These are phyloP conservation scores for Tricholoma flavovirens DNA, from an alignment of 768 basidiomycete genomes.

Conservation along the genomic window DNA sequence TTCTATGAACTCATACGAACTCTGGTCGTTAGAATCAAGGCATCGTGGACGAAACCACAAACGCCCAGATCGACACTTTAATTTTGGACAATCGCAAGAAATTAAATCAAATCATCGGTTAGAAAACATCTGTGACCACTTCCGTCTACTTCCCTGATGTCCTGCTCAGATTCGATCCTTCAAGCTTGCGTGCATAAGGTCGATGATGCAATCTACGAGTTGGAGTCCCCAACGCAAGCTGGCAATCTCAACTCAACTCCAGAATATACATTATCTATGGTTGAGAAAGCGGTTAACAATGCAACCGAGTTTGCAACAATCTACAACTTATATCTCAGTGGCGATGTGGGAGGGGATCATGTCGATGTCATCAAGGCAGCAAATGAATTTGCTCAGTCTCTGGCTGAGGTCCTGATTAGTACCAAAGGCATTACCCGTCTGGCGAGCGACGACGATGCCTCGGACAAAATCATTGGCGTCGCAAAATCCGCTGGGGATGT, in stretches of 20 bases:
- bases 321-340: conserved; percentile 85
- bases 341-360: conserved; percentile 86
- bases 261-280: conserved; percentile 96
- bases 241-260: conserved; percentile 98
- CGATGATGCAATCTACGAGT: conserved; percentile 94
- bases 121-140: conserved; percentile 1
- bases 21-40: conserved; percentile 63
- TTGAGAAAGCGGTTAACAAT: conserved; percentile 92
- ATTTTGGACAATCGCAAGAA: conserved; percentile 97
- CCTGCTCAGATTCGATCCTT: conserved; percentile 81
- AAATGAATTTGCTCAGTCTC: conserved; percentile 91
- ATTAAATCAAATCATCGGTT: conserved; percentile 94
- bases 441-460: conserved; percentile 84
- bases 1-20: conserved; percentile 1
- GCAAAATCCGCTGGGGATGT: conserved; percentile 86
- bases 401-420: conserved; percentile 88
- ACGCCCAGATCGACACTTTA: conserved; percentile 95
- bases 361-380: conserved; percentile 98
- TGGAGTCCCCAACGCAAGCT: conserved; percentile 91
- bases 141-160: conserved; percentile 10
- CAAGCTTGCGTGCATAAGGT: conserved; percentile 96
- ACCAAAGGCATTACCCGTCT: conserved; percentile 95
- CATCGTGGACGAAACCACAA: conserved; percentile 82
- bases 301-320: conserved; percentile 95
- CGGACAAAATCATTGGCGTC: conserved; percentile 81